Evolutionary conservation across 345 rosid genomes (phyloP), one percentile per base, ranked within the genome.

Genomic region (Dovyalis caffra): DNA sequence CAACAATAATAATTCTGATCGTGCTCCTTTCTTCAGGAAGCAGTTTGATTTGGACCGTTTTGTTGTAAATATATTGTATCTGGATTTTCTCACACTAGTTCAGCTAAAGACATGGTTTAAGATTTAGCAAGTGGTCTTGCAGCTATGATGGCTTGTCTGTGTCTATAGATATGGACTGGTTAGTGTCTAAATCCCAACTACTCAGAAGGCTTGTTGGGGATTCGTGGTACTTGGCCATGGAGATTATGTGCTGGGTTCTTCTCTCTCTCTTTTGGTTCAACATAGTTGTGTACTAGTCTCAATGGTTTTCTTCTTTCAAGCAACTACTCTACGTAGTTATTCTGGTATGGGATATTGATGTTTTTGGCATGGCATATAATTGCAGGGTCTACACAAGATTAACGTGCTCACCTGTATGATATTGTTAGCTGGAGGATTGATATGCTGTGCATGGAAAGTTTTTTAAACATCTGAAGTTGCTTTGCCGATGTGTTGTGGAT

Each of bases 351-450:
- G 64, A 77, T 84, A 85, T 86, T 91, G 90, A 88, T 91, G 71
- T 56, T 78, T 87, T 91, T 89, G 93, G 93, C 83, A 82, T 89
- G 93, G 63, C 87, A 84, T 82, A 86, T 76, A 86, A 89, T 89
- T 91, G 92, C 93, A 88, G 96, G 91, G 84, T 81, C 69, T 83
- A 69, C 82, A 81, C 91, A 86, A 86, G 92, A 79, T 83, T 91
- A 88, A 86, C 85, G 72, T 87, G 91, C 87, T 85, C 85, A 26
- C 85, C 79, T 87, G 72, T 85, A 63, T 90, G 90, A 90, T 85
- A 83, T 76, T 84, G 82, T 88, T 89, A 84, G 87, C 92, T 86
- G 95, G 90, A 79, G 85, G 93, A 71, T 89, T 84, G 88, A 88
- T 85, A 80, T 88, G 93, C 92, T 83, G 88, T 88, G 85, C 88